Base-by-base conservation (phyloP, 2,329 filamentous ascomycete species). In the Sporothrix inflata region DNA sequence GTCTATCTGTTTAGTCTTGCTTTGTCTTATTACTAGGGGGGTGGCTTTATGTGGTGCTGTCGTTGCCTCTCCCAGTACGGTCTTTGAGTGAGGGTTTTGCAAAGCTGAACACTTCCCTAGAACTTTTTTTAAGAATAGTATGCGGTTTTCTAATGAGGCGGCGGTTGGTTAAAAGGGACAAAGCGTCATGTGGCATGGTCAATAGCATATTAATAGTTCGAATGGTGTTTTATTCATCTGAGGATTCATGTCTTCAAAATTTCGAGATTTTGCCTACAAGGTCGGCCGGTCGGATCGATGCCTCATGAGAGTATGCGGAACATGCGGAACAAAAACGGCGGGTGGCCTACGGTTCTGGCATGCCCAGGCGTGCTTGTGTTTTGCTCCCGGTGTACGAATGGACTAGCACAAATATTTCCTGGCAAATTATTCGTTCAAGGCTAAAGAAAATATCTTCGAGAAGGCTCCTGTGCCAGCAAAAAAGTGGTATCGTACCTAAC, bases 221-320 rank as follows among this genome's bases (percentile, higher is more conserved):
- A 34, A 6, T 34, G 30, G 30, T 34, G 30, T 6, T 34, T 34
- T 34, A 34, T 6, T 34, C 3, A 34, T 34, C 30, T 34, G 30
- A 34, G 30, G 30, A 34, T 34, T 74, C 72, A 60, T 68, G 63
- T 66, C 19, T 73, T 71, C 34, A 38, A 69, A 49, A 71, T 74
- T 47, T 69, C 42, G 53, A 42, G 42, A 55, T 71, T 57, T 57
- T 66, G 53, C 71, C 57, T 72, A 12, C 49, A 24, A 53, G 11
- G n/a, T 12, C 49, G 11, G 49, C 49, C 7, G 30, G 30, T 34
- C 30, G 6, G 30, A 34, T 34, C 30, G 6, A 34, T 34, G 30
- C 6, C 30, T 34, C 30, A 34, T 34, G 30, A 34, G 30, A 34
- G 6, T 34, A 34, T 34, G 30, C 6, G 3, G 30, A 34, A 53